phyloP scores from a whole-genome alignment of 163 green algal genomes.

The Chloromonas sp. region DNA sequence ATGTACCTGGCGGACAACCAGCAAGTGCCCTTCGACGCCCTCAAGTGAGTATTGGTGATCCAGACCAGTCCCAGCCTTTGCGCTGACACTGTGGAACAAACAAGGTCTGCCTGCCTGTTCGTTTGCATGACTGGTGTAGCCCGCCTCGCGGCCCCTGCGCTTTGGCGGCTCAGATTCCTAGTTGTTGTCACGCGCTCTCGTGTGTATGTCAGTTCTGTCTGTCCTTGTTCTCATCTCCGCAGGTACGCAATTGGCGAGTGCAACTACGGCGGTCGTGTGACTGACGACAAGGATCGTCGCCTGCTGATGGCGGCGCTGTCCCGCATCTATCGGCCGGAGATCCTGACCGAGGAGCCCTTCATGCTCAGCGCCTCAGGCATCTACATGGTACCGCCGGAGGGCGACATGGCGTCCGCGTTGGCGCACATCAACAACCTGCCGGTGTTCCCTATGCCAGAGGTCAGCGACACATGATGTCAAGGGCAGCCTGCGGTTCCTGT shows the following conservation, averaged over 20 bases:
- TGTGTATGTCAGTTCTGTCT: not conserved
- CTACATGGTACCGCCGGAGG: slow-evolving; percentile 48
- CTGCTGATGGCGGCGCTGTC: slow-evolving; percentile 62
- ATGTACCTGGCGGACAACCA: slow-evolving; percentile 63
- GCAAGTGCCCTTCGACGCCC: slow-evolving; percentile 53
- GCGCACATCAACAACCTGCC: slow-evolving; percentile 56
- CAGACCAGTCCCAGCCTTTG: too few relatives aligned
- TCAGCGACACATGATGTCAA: not conserved
- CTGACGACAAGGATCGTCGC: slow-evolving; percentile 78
- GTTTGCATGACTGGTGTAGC: too few relatives aligned
- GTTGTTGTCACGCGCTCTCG: too few relatives aligned
- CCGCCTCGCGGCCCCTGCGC: too few relatives aligned
- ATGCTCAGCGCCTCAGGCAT: slow-evolving; percentile 27
- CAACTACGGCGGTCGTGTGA: slow-evolving; percentile 80
- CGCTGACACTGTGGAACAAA: too few relatives aligned
- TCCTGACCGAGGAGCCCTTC: slow-evolving; percentile 25
- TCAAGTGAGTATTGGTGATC: slow-evolving; percentile 24
- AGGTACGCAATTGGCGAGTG: slow-evolving; percentile 72
- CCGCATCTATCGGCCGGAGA: slow-evolving; percentile 46
- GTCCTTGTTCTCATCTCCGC: not conserved
- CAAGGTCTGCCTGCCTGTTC: too few relatives aligned
- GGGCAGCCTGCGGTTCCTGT: too few relatives aligned
- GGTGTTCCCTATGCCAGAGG: slow-evolving; percentile 48
- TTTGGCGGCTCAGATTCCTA: too few relatives aligned
- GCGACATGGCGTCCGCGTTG: slow-evolving; percentile 42